Evolutionary conservation across 257 asterid genomes (phyloP).

Genomic region (Hygrophila difformis): DNA sequence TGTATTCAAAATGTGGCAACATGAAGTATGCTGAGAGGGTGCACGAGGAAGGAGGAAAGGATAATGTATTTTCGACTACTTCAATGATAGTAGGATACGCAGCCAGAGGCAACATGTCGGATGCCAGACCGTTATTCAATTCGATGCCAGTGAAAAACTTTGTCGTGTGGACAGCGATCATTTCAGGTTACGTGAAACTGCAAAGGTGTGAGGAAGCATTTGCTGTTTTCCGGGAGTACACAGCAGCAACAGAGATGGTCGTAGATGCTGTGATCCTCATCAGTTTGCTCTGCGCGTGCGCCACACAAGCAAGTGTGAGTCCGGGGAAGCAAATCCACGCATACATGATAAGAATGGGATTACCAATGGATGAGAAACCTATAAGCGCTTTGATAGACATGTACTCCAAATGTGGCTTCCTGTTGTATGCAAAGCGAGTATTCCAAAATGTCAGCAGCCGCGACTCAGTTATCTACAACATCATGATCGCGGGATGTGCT

Average conservation of each 20-base stretch:
- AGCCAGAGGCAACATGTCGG: constrained; percentile 42
- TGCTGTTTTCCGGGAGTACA: constrained; percentile 53
- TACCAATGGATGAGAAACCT: constrained; percentile 41
- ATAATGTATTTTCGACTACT: constrained; percentile 44
- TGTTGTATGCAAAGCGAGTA: constrained; percentile 40
- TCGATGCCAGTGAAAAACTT: constrained; percentile 44
- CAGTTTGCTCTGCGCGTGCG: constrained; percentile 62
- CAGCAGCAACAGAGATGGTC: constrained; percentile 15
- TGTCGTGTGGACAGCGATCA: constrained; percentile 69
- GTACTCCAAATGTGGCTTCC: constrained; percentile 79
- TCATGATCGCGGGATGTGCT: constrained; percentile 83
- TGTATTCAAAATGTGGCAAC: constrained; percentile 61
- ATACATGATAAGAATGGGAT: constrained; percentile 34
- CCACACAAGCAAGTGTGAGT: constrained; percentile 40
- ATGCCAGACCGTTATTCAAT: constrained; percentile 62
- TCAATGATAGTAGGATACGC: constrained; percentile 75
- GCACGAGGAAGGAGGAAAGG: constrained; percentile 19
- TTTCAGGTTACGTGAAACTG: constrained; percentile 61
- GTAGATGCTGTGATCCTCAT: constrained; percentile 54
- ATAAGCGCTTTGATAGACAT: constrained; percentile 60
- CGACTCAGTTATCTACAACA: constrained; percentile 59
- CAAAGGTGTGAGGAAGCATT: constrained; percentile 55
- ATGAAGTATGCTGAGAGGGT: constrained; percentile 52
- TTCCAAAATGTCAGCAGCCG: constrained; percentile 26
- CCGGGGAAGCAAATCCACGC: constrained; percentile 84